These are phyloP conservation scores for Scutellaria barbata DNA, from an alignment of 257 asterid species.

Conservation along the genomic window DNA sequence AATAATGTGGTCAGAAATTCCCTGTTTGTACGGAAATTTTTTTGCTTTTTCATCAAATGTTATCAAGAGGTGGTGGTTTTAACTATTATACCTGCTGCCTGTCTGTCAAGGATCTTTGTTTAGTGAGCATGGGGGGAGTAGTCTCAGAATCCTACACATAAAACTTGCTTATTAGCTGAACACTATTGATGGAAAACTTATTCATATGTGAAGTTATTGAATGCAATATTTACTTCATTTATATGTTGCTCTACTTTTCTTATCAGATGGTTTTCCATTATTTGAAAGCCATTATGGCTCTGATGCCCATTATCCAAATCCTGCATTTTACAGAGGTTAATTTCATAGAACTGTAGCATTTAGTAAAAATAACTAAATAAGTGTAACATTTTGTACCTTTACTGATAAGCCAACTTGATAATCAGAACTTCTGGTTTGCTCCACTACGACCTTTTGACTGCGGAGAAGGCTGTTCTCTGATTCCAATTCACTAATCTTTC, in stretches of 20 bases:
- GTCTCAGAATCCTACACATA: slow-evolving; percentile 60
- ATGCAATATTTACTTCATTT: slow-evolving; percentile 50
- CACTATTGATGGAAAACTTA: slow-evolving; percentile 24
- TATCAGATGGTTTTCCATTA: slow-evolving; percentile 46
- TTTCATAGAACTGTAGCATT: slow-evolving; percentile 23
- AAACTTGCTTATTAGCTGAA: slow-evolving; percentile 23
- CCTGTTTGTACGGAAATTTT: too few relatives aligned
- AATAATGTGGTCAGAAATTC: slow-evolving; percentile 23
- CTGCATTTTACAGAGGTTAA: slow-evolving; percentile 45
- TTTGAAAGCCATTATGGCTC: slow-evolving; percentile 47
- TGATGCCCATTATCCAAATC: slow-evolving; percentile 50
- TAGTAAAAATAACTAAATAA: slow-evolving; percentile 25
- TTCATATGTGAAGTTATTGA: slow-evolving; percentile 16
- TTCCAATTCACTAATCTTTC: slow-evolving; percentile 70
- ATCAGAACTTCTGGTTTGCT: slow-evolving; percentile 52
- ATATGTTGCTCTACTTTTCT: slow-evolving; percentile 49
- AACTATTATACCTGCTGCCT: slow-evolving; percentile 73
- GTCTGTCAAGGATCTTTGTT: slow-evolving; percentile 88
- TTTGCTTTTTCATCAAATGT: too few relatives aligned
- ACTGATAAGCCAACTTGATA: slow-evolving; percentile 40
- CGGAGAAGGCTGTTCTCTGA: slow-evolving; percentile 68
- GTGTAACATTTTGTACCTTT: slow-evolving; percentile 56
- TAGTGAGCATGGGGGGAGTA: slow-evolving; percentile 55
- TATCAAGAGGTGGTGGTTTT: background rate
- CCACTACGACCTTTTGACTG: slow-evolving; percentile 56